These are phyloP conservation scores for Stenocarpella maydis DNA, from an alignment of 2,329 filamentous ascomycete genomes.

Conservation along the genomic window DNA sequence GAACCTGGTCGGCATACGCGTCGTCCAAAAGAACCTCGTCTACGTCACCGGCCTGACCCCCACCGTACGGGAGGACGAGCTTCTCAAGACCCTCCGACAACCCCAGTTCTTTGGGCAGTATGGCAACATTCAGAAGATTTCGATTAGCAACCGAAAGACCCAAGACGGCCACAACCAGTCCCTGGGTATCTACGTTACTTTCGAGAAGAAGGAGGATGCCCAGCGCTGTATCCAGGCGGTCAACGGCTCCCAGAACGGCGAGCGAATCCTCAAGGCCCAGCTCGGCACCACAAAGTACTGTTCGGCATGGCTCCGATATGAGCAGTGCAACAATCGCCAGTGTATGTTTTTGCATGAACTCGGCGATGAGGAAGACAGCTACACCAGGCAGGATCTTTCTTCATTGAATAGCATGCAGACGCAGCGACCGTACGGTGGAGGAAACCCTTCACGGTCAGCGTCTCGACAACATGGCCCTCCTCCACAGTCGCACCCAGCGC, in stretches of 20 bases:
- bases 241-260: slow-evolving; percentile 90
- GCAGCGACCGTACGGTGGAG: slow-evolving; percentile 68
- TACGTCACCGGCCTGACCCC: slow-evolving; percentile 96
- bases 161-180: slow-evolving; percentile 80
- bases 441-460: slow-evolving; percentile 60
- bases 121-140: slow-evolving; percentile 97
- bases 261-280: slow-evolving; percentile 80
- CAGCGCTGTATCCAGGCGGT: slow-evolving; percentile 90
- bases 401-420: slow-evolving; percentile 92
- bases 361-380: slow-evolving; percentile 97
- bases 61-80: slow-evolving; percentile 88
- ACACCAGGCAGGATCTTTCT: slow-evolving; percentile 91
- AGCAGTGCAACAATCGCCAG: slow-evolving; percentile 92
- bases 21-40: slow-evolving; percentile 98
- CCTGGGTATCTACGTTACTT: slow-evolving; percentile 98
- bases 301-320: slow-evolving; percentile 93
- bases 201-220: slow-evolving; percentile 89
- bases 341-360: slow-evolving; percentile 99
- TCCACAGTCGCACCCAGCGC: slow-evolving; percentile 46
- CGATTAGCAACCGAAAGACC: slow-evolving; percentile 93
- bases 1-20: slow-evolving; percentile 91
- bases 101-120: slow-evolving; percentile 98
- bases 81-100: slow-evolving; percentile 88
- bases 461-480: slow-evolving; percentile 60
- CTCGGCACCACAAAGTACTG: slow-evolving; percentile 97